Evolutionary conservation across 139 green algal genomes (phyloP), one percentile per base, ranked within the genome.

Genomic region (Cymbomonas tetramitiformis): DNA sequence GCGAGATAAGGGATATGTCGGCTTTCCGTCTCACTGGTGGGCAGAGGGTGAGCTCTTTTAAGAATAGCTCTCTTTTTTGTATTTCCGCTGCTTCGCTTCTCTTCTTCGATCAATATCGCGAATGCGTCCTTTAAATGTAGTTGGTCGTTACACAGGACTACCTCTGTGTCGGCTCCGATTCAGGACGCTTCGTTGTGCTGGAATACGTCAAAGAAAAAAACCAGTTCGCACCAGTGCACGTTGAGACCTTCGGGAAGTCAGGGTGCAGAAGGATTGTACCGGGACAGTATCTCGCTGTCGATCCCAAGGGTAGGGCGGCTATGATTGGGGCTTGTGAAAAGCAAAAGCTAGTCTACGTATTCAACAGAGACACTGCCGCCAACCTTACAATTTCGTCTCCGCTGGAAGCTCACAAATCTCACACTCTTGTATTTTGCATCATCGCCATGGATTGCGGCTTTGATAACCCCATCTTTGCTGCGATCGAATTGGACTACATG

Each of bases 331-430:
- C 87, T 0, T 43, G 88, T 5, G 92, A 99, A 68, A 96, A 96
- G 80, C 79, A 94, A 72, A 98, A 98, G 75, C 80, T 98, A 33
- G 91, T 98, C 38, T 99, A 99, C 67, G 86, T 98, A 19, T 72
- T 99, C 8, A 98, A 97, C 72, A 61, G 92, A 3, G 92, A 99
- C 74, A 78, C 64, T 12, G 76, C 80, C 15, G 86, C 87, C 23
- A 90, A 89, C 46, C 74, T 99, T 30, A 99, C 92, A 24, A 98
- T 98, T 64, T 94, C 80, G 2, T 93, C 79, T 0, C 91, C 92
- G 0, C 79, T 99, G 23, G 91, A 98, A 67, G 91, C 91, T 0
- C 89, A 97, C 79, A 96, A 96, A 63, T 83, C 70, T 19, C 71
- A 87, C 58, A 81, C 83, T 74, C 73, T 98, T 24, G 67, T 77